Evolutionary conservation across 2,329 filamentous ascomycete species (phyloP).

Genomic region (Alternaria sp.): DNA sequence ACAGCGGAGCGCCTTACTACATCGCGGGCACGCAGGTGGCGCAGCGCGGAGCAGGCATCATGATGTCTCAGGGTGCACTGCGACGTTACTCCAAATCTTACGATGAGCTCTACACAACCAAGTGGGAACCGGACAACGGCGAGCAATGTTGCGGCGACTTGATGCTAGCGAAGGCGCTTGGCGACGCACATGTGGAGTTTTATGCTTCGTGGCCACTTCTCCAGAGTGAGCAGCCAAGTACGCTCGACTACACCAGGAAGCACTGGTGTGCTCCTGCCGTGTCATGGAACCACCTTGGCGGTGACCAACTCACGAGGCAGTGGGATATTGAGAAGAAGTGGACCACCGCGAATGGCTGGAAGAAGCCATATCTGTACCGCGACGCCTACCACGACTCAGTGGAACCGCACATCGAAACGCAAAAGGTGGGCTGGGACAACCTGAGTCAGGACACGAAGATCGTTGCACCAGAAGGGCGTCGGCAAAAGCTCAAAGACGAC

Average conservation of each 20-base stretch:
- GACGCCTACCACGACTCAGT: constrained; percentile 45
- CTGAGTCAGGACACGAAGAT: constrained; percentile 25
- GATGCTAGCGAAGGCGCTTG: constrained; percentile 43
- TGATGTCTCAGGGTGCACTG: constrained; percentile 52
- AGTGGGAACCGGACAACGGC: constrained; percentile 43
- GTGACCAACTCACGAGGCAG: constrained; percentile 30
- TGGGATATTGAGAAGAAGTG: constrained; percentile 45
- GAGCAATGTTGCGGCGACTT: constrained; percentile 50
- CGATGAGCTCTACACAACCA: constrained; percentile 34
- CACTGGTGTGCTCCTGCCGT: constrained; percentile 54
- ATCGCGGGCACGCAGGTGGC: constrained; percentile 50
- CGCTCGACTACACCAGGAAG: constrained; percentile 47
- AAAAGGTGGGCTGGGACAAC: constrained; percentile 47
- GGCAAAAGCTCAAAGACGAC: constrained; percentile 23
- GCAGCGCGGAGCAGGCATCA: constrained; percentile 52
- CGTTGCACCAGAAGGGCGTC: constrained; percentile 20
- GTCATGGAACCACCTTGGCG: constrained; percentile 44
- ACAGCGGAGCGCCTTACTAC: constrained; percentile 49
- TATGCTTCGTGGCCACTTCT: constrained; percentile 52
- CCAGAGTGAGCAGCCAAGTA: constrained; percentile 51
- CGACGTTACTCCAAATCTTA: constrained; percentile 41
- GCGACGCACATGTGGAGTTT: constrained; percentile 44
- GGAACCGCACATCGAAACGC: constrained; percentile 34
- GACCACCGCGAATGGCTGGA: constrained; percentile 40
- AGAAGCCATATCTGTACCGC: constrained; percentile 41